phyloP scores from a whole-genome alignment of 1,139 yeast genomes.

The Pichia sp. region DNA sequence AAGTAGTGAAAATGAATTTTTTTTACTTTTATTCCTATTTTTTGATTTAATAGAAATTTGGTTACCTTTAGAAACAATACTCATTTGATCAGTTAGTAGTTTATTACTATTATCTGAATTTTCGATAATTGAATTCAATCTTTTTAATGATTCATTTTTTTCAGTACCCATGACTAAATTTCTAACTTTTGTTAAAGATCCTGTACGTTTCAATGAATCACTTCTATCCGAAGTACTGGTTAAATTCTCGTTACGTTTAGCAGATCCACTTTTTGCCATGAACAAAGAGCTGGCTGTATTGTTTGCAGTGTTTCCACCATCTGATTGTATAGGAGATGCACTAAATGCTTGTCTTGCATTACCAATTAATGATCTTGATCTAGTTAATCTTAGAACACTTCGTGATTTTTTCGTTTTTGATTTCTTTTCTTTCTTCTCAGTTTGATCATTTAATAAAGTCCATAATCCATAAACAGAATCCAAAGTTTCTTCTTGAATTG shows the following conservation, averaged over 20 bases:
- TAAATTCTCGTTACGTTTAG: neutral
- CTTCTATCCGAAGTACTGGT: neutral
- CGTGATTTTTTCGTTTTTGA: slow-evolving; percentile 38
- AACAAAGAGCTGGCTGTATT: neutral
- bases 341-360: slow-evolving; percentile 19
- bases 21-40: neutral
- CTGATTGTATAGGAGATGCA: slow-evolving; percentile 14
- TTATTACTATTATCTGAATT: neutral
- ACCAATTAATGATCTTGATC: slow-evolving; percentile 24
- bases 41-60: neutral
- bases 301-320: neutral
- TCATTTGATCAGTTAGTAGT: slow-evolving; percentile 1
- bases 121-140: neutral
- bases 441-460: slow-evolving; percentile 61
- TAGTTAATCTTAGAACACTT: slow-evolving; percentile 38
- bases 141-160: neutral
- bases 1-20: slow-evolving; percentile 5
- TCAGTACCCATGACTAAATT: neutral
- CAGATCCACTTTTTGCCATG: slow-evolving; percentile 5
- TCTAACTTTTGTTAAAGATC: neutral
- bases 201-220: slow-evolving; percentile 1
- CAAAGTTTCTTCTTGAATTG: slow-evolving; percentile 57
- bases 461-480: slow-evolving; percentile 83
- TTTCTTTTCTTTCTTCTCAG: slow-evolving; percentile 42
- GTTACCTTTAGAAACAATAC: slow-evolving; percentile 5